A percentile compares a stretch with the other conserved stretches of the same genome.
These are phyloP conservation scores for Tolypocladium ovalisporum DNA, from an alignment of 2,329 filamentous ascomycete genomes.

Conservation along the genomic window DNA sequence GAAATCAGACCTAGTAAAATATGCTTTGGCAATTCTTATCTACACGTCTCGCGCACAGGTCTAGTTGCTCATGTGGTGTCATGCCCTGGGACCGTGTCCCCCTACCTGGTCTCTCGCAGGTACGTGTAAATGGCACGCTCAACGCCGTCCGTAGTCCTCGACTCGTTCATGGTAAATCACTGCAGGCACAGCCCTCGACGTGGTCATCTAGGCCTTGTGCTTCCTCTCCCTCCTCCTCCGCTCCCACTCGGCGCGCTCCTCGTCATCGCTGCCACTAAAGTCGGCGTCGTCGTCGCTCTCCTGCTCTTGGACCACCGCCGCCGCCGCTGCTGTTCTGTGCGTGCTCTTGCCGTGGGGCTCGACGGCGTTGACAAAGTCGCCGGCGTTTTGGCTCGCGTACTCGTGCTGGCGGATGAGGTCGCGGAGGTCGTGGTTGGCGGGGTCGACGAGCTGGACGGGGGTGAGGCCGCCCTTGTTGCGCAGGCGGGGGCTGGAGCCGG, in stretches of 20 bases:
- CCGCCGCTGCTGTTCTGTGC: constrained; percentile 8
- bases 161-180: background rate
- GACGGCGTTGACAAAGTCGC: constrained; percentile 40
- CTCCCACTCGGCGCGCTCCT: constrained; percentile 53
- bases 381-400: constrained; percentile 48
- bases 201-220: constrained; percentile 9
- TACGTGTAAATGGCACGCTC: constrained; percentile 3
- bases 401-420: constrained; percentile 60
- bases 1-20: constrained; percentile 1
- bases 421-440: constrained; percentile 50
- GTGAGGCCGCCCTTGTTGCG: constrained; percentile 66
- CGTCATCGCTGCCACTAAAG: constrained; percentile 54
- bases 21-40: constrained; percentile 1
- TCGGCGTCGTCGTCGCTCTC: constrained; percentile 37
- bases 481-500: constrained; percentile 48
- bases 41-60: background rate
- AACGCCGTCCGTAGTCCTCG: background rate
- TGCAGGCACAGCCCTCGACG: background rate
- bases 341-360: constrained; percentile 6
- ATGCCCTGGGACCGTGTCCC: background rate
- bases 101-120: background rate
- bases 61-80: background rate
- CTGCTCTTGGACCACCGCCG: constrained; percentile 6
- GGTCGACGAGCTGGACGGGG: constrained; percentile 63
- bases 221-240: constrained; percentile 34